A percentile compares a stretch with the other conserved stretches of the same genome.
phyloP scores from a whole-genome alignment of 306 rosid genomes.

The Fagus crenata region DNA sequence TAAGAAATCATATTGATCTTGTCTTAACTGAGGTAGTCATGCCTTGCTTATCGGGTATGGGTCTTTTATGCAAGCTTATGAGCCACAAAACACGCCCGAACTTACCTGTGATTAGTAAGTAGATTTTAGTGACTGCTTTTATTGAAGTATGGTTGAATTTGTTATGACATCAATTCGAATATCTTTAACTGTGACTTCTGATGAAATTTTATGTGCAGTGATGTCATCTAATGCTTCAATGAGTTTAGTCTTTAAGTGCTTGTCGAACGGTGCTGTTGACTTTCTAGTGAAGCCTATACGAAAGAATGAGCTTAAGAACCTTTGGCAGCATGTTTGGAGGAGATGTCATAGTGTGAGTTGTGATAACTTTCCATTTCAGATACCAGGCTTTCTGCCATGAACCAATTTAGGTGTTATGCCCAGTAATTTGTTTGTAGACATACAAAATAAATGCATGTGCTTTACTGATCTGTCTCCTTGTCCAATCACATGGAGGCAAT shows the following conservation, averaged over 20 bases:
- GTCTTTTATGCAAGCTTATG: slow-evolving; percentile 82
- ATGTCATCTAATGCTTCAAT: slow-evolving; percentile 93
- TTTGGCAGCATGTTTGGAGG: slow-evolving; percentile 98
- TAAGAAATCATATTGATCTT: slow-evolving; percentile 79
- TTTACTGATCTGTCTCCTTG: slow-evolving; percentile 21
- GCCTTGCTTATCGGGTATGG: slow-evolving; percentile 82
- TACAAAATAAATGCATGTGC: slow-evolving; percentile 12
- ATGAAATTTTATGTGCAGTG: slow-evolving; percentile 74
- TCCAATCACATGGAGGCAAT: neutral
- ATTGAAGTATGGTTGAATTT: slow-evolving; percentile 31
- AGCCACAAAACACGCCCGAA: slow-evolving; percentile 71
- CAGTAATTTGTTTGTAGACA: slow-evolving; percentile 11
- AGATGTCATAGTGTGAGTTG: slow-evolving; percentile 91
- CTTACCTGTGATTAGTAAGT: slow-evolving; percentile 90
- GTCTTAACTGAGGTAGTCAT: slow-evolving; percentile 85
- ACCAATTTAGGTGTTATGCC: neutral
- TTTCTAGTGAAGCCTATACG: slow-evolving; percentile 92
- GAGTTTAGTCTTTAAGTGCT: slow-evolving; percentile 94
- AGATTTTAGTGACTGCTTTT: slow-evolving; percentile 17
- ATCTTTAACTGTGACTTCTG: slow-evolving; percentile 42
- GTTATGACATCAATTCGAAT: slow-evolving; percentile 40
- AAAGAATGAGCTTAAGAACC: slow-evolving; percentile 94
- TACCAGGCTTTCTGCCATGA: slow-evolving; percentile 5
- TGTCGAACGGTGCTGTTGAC: slow-evolving; percentile 96
- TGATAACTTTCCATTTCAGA: slow-evolving; percentile 16